Conservation (phyloP, 2,329 filamentous ascomycete species). For the Aureobasidium uvarum region DNA sequence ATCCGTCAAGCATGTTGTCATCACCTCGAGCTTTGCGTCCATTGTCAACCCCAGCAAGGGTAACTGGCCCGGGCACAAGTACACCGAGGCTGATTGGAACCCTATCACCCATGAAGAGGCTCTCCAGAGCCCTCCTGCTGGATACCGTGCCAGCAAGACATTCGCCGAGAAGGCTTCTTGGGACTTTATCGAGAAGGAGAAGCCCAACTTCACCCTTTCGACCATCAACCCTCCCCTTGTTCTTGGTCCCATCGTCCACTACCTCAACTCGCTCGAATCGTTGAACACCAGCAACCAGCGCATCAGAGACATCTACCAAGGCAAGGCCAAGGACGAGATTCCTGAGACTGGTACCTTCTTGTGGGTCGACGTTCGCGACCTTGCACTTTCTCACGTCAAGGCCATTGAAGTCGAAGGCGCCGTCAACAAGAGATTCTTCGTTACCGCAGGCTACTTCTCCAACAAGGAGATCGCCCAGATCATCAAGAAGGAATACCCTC, state of each 20-base stretch:
- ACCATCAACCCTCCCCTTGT: conserved; percentile 54
- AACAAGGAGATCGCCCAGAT: conserved; percentile 60
- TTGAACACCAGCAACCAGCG: conserved; percentile 73
- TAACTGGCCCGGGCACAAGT: conserved; percentile 48
- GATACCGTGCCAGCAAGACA: conserved; percentile 58
- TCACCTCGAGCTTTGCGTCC: conserved; percentile 68
- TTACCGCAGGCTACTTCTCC: conserved; percentile 60
- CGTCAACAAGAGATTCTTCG: conserved; percentile 63
- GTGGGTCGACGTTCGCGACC: conserved; percentile 53
- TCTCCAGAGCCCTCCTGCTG: conserved; percentile 42
- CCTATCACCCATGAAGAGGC: conserved; percentile 55
- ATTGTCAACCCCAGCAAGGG: conserved; percentile 59
- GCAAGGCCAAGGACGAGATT: conserved; percentile 58
- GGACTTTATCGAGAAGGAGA: conserved; percentile 54
- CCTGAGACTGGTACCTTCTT: conserved; percentile 56
- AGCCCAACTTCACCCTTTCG: conserved; percentile 50
- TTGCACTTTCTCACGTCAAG: conserved; percentile 63
- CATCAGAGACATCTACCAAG: conserved; percentile 62
- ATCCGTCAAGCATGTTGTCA: conserved; percentile 69
- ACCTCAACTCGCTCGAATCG: conserved; percentile 60
- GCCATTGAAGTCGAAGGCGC: conserved; percentile 56
- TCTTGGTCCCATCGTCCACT: conserved; percentile 54
- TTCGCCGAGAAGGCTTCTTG: conserved; percentile 59
- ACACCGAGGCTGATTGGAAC: conserved; percentile 58
- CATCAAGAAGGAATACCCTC: conserved; percentile 56